Conservation (phyloP, 2,329 filamentous ascomycete species). For the Gnomoniopsis smithogilvyi region DNA sequence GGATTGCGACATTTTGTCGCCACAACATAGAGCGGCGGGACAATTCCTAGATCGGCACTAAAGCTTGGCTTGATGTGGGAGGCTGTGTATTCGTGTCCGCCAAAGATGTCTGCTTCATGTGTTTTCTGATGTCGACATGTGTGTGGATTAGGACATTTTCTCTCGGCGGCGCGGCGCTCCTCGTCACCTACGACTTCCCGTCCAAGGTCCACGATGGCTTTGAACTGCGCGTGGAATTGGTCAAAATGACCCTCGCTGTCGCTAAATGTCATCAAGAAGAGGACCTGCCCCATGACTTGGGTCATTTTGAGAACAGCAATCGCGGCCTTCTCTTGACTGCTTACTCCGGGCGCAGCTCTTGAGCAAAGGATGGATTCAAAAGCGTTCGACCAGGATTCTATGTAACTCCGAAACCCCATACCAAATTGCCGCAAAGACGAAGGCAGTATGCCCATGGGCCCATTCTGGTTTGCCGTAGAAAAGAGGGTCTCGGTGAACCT, state of each 20-base stretch:
- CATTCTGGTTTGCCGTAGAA: constrained; percentile 40
- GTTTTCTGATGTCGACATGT: constrained; percentile 40
- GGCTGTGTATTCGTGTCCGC: constrained; percentile 40
- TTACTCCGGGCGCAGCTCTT: constrained; percentile 45
- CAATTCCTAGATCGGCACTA: constrained; percentile 61
- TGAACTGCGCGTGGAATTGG: constrained; percentile 48
- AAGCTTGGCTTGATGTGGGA: constrained; percentile 59
- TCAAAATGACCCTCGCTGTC: constrained; percentile 59
- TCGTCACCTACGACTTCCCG: constrained; percentile 58
- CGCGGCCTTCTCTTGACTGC: constrained; percentile 54
- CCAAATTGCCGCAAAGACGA: constrained; percentile 45
- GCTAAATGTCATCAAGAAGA: constrained; percentile 60
- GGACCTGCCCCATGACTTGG: constrained; percentile 53
- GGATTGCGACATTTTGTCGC: constrained; percentile 64
- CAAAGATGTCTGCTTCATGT: constrained; percentile 34
- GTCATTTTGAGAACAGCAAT: constrained; percentile 62
- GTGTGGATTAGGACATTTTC: constrained; percentile 40
- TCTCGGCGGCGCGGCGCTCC: constrained; percentile 47
- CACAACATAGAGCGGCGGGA: constrained; percentile 63
- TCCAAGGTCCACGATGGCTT: constrained; percentile 53
- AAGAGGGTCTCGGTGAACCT: constrained; percentile 57
- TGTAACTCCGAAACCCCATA: constrained; percentile 43
- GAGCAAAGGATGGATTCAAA: constrained; percentile 53
- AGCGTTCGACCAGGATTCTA: constrained; percentile 53
- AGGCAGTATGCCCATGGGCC: constrained; percentile 52